These are phyloP conservation scores for Linum usitatissimum DNA, from an alignment of 345 rosid species.

Conservation along the genomic window DNA sequence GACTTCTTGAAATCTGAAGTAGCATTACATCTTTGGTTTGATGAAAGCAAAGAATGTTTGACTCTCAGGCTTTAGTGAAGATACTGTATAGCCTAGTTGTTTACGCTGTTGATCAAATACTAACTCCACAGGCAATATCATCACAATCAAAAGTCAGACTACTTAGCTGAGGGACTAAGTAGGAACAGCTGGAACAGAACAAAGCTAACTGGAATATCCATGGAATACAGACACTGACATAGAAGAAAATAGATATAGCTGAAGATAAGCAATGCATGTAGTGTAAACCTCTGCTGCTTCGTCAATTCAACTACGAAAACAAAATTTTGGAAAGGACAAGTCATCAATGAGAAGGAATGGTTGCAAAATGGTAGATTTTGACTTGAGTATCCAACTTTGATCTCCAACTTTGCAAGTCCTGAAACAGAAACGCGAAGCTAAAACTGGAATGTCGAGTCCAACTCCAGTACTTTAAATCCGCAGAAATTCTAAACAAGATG, in stretches of 20 bases:
- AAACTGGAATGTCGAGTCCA: background rate
- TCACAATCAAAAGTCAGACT: background rate
- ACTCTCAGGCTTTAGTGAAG: background rate
- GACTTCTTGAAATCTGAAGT: too few species aligned
- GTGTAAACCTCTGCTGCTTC: background rate
- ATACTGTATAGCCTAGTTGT: background rate
- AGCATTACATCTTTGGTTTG: too few species aligned
- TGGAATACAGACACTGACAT: background rate
- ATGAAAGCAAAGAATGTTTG: too few species aligned
- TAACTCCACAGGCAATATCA: background rate
- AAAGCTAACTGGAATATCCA: background rate
- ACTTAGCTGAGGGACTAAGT: background rate
- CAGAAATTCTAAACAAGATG: background rate
- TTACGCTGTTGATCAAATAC: background rate
- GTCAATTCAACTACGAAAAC: background rate
- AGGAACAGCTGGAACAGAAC: background rate
- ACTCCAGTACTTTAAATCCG: background rate
- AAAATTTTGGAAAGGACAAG: background rate
- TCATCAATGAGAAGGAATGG: background rate
- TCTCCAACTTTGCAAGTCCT: conserved; percentile 97
- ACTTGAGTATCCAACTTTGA: conserved; percentile 87
- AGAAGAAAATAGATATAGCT: background rate
- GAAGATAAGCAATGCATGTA: background rate
- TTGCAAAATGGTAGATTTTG: conserved; percentile 39
- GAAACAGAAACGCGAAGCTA: conserved; percentile 2